Conservation (phyloP, 176 grass and related monocot species). For the Areca catechu region DNA sequence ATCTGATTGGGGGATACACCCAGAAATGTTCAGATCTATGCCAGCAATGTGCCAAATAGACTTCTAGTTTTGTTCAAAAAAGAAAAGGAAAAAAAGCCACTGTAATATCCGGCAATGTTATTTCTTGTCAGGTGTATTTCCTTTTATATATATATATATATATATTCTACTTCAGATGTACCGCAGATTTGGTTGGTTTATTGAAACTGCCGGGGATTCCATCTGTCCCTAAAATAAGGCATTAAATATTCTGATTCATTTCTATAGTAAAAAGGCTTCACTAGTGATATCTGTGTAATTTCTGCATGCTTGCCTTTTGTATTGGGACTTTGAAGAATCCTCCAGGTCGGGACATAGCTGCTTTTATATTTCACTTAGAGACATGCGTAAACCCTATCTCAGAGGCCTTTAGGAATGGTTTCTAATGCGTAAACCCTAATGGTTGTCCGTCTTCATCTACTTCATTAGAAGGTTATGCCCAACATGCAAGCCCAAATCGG, state of each 20-base stretch:
- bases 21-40: constrained; percentile 72
- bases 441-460: no score
- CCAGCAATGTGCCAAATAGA: constrained; percentile 20
- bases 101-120: constrained; percentile 37
- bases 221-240: constrained; percentile 36
- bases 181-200: constrained; percentile 54
- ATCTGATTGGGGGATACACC: constrained; percentile 70
- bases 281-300: no score
- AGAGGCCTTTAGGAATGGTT: no score
- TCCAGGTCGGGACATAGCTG: no score
- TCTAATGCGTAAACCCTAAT: no score
- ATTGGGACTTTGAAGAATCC: no score
- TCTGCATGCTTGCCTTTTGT: no score
- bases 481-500: no score
- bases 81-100: constrained; percentile 30
- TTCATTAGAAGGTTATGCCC: no score
- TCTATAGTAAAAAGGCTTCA: neutral
- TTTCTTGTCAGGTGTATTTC: constrained; percentile 27
- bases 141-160: no score
- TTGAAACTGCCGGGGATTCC: constrained; percentile 40
- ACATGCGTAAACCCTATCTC: no score
- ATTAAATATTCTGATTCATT: constrained; percentile 53
- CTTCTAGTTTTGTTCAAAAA: constrained; percentile 19
- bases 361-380: no score
- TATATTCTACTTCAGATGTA: constrained; percentile 64